phyloP scores from a whole-genome alignment of 208 protist species.

The Leishmania amazonensis region DNA sequence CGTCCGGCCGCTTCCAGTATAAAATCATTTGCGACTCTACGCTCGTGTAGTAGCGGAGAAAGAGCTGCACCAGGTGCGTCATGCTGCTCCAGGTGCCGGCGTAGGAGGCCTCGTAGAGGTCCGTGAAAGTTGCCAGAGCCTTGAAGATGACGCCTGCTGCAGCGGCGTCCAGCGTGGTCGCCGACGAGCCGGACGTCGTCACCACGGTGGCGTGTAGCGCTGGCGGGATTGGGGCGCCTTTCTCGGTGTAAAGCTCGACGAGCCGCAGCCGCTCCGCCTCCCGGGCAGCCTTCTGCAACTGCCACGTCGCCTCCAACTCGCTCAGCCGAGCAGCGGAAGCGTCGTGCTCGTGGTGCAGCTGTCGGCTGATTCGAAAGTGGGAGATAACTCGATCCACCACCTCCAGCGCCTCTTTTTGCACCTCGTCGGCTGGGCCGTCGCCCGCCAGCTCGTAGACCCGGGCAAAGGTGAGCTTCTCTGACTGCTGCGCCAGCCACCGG shows the following conservation, averaged over 20 bases:
- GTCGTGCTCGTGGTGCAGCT: slow-evolving; percentile 40
- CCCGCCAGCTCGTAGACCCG: slow-evolving; percentile 71
- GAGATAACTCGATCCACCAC: slow-evolving; percentile 34
- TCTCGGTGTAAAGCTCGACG: slow-evolving; percentile 67
- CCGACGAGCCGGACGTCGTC: slow-evolving; percentile 17
- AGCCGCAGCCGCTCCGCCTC: slow-evolving; percentile 77
- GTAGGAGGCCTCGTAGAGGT: slow-evolving; percentile 59
- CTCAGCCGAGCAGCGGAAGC: slow-evolving; percentile 42
- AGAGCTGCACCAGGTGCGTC: slow-evolving; percentile 34
- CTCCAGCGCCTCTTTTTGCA: slow-evolving; percentile 35
- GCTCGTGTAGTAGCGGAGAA: slow-evolving; percentile 52
- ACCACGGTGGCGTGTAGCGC: slow-evolving; percentile 41
- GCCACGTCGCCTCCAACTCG: slow-evolving; percentile 39
- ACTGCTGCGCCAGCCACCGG: slow-evolving; percentile 46
- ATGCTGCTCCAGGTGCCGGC: slow-evolving; percentile 34
- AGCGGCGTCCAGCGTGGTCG: slow-evolving; percentile 8
- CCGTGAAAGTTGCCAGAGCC: slow-evolving; percentile 37
- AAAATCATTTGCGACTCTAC: slow-evolving; percentile 36
- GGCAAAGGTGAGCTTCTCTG: slow-evolving; percentile 19
- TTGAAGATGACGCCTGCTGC: slow-evolving; percentile 41
- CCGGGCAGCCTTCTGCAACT: slow-evolving; percentile 44
- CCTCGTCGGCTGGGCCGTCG: slow-evolving; percentile 35
- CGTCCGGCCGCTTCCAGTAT: slow-evolving; percentile 66
- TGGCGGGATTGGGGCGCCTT: slow-evolving; percentile 60
- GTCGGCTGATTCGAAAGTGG: slow-evolving; percentile 36